phyloP scores from a whole-genome alignment of 306 rosid species.

The Prunus persica region Prunus_persica_NCBIv2 NC_034016.1:8479001-8479500 shows the following conservation, averaged over 20 bases:
- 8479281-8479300: conserved; percentile 3
- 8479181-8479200: too few species aligned
- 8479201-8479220: too few species aligned
- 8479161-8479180: too few species aligned
- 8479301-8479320: conserved; percentile 34
- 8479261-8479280: conserved; percentile 12
- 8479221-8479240: neutral
- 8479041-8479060: conserved; percentile 46
- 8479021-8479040: conserved; percentile 22
- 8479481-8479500: conserved; percentile 14
- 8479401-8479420: neutral
- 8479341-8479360: conserved; percentile 76
- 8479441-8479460: conserved; percentile 28
- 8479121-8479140: conserved; percentile 2
- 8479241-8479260: neutral
- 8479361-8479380: neutral
- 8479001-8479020: neutral
- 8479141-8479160: too few species aligned
- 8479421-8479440: neutral
- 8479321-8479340: conserved; percentile 40
- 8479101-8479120: conserved; percentile 33
- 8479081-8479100: conserved; percentile 25
- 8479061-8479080: conserved; percentile 25
- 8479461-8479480: conserved; percentile 47
- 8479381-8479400: neutral